Evolutionary conservation across 73 alveolate species (phyloP).

Genomic region (Blepharisma japonicum): DNA sequence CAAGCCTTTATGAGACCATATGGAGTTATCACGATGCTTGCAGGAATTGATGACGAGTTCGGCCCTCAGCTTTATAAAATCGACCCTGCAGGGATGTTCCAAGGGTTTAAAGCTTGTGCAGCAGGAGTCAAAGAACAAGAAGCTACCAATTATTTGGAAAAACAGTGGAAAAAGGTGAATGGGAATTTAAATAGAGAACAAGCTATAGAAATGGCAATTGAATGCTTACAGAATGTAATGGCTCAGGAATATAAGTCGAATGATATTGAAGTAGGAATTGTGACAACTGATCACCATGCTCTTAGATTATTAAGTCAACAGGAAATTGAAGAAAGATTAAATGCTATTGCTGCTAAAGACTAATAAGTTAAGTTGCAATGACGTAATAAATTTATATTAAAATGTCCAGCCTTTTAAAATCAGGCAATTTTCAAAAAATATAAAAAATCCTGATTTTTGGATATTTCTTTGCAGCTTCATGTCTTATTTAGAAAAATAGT

Average conservation of each 20-base stretch:
- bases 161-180: slow-evolving; percentile 73
- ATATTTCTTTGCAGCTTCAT: no score
- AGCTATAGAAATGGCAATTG: slow-evolving; percentile 79
- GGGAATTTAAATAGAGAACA: slow-evolving; percentile 68
- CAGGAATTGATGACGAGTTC: slow-evolving; percentile 87
- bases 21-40: slow-evolving; percentile 73
- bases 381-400: no score
- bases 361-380: background rate
- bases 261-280: slow-evolving; percentile 88
- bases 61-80: slow-evolving; percentile 92
- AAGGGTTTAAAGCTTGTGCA: slow-evolving; percentile 81
- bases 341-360: background rate
- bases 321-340: background rate
- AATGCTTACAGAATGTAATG: slow-evolving; percentile 66
- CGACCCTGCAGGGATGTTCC: slow-evolving; percentile 93
- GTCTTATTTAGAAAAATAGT: no score
- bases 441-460: no score
- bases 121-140: slow-evolving; percentile 96
- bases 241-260: slow-evolving; percentile 77
- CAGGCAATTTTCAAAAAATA: no score
- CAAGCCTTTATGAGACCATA: slow-evolving; percentile 82
- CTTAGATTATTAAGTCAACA: background rate
- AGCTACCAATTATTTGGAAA: slow-evolving; percentile 85
- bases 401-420: no score
- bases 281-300: background rate